Conservation (phyloP, 257 asterid genomes). For the Solanum pinnatisectum region DNA sequence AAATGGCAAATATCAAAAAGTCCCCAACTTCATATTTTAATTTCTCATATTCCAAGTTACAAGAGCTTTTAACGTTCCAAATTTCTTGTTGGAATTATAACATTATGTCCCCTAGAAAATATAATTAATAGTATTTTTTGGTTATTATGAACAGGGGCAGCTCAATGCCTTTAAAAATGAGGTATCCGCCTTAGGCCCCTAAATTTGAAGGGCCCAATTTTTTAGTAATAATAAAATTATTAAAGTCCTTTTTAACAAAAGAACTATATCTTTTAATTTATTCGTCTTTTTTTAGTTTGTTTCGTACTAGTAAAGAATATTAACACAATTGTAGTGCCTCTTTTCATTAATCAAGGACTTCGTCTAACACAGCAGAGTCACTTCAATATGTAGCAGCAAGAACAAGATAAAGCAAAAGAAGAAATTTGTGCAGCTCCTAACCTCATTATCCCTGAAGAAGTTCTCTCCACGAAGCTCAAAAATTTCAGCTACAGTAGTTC, state of each 20-base stretch:
- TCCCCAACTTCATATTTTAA: neutral
- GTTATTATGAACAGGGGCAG: neutral
- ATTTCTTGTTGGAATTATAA: neutral
- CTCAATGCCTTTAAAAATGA: too few relatives aligned
- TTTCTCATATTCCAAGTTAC: neutral
- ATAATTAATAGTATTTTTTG: neutral
- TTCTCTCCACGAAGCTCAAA: conserved; percentile 60
- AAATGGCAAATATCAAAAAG: neutral
- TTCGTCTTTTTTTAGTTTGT: too few relatives aligned
- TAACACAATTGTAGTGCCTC: too few relatives aligned
- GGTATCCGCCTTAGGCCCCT: too few relatives aligned
- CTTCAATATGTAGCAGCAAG: neutral
- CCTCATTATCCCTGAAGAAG: conserved; percentile 80
- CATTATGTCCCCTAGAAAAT: neutral
- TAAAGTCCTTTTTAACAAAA: too few relatives aligned
- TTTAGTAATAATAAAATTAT: too few relatives aligned
- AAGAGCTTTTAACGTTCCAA: neutral
- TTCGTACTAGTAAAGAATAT: too few relatives aligned
- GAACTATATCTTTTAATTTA: too few relatives aligned
- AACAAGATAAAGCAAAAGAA: neutral
- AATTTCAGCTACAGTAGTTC: conserved; percentile 59
- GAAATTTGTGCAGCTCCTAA: conserved; percentile 7
- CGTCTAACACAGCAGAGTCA: neutral
- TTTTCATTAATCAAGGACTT: too few relatives aligned
- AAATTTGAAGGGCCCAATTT: too few relatives aligned